A percentile compares a stretch with the other conserved stretches of the same genome.
Conservation (phyloP, 768 basidiomycete species). For the Podaxis sp. region DNA sequence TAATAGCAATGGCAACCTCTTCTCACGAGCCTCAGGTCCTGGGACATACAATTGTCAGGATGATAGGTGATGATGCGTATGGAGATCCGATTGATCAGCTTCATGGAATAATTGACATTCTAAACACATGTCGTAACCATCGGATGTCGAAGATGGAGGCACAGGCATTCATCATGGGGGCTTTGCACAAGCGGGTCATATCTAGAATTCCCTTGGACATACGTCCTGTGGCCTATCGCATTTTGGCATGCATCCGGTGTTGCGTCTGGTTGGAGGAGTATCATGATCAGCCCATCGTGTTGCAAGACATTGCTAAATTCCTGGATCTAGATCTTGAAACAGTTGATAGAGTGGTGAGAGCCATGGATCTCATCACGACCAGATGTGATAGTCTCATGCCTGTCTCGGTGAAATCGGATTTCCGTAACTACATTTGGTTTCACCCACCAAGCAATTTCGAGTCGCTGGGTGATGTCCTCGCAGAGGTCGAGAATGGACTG, state of each 20-base stretch:
- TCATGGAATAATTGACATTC: not conserved
- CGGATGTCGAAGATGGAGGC: no score
- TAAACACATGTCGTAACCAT: not conserved
- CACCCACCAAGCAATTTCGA: not conserved
- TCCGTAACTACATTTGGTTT: not conserved
- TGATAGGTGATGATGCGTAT: not conserved
- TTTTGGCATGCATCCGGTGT: not conserved
- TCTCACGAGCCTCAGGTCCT: not conserved
- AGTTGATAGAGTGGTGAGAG: no score
- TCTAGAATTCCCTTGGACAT: not conserved
- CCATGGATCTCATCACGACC: no score
- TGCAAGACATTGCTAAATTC: not conserved
- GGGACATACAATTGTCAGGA: not conserved
- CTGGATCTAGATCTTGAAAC: no score
- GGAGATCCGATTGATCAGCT: not conserved
- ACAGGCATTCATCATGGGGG: not conserved
- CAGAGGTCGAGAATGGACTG: not conserved
- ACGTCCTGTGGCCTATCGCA: not conserved
- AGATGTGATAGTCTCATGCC: no score
- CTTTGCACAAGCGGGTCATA: not conserved
- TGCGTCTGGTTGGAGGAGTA: not conserved
- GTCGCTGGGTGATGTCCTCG: not conserved
- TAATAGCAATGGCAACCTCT: not conserved
- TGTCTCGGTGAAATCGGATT: not conserved
- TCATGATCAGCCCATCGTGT: not conserved